Percentiles rank a stretch among this genome's conserved stretches.
Conservation (phyloP, 495 filamentous ascomycete species). For the Neurospora sp. region DNA sequence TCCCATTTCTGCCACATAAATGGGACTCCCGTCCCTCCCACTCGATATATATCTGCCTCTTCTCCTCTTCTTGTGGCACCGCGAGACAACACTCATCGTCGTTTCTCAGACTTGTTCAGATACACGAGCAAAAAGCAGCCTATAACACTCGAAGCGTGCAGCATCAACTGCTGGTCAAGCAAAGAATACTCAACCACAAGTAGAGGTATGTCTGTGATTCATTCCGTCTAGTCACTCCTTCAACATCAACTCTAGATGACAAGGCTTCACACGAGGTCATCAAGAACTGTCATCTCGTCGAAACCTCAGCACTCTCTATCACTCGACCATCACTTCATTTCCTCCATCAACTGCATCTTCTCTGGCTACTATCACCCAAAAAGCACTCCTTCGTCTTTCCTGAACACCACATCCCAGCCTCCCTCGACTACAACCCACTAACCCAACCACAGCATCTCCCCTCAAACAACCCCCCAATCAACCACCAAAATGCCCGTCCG, state of each 20-base stretch:
- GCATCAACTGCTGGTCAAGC: not conserved
- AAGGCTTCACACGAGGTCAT: not conserved
- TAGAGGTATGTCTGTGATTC: not conserved
- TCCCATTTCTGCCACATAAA: slow-evolving; percentile 11
- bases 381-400: not conserved
- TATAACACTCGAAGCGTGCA: not conserved
- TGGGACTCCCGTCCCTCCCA: slow-evolving; percentile 9
- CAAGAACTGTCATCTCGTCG: not conserved
- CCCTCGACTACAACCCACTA: not conserved
- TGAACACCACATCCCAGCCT: not conserved
- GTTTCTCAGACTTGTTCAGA: not conserved
- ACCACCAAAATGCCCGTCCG: slow-evolving; percentile 35
- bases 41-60: not conserved
- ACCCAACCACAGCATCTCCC: not conserved
- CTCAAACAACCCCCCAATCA: not conserved
- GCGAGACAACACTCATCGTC: not conserved
- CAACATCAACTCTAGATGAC: not conserved
- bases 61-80: slow-evolving; percentile 9
- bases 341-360: not conserved
- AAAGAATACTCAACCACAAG: not conserved
- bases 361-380: not conserved
- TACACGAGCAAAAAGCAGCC: not conserved
- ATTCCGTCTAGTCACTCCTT: not conserved
- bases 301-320: not conserved
- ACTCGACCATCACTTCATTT: not conserved